These are phyloP conservation scores for Catunica adiposa DNA, from an alignment of 2,329 filamentous ascomycete genomes.

Conservation along the genomic window DNA sequence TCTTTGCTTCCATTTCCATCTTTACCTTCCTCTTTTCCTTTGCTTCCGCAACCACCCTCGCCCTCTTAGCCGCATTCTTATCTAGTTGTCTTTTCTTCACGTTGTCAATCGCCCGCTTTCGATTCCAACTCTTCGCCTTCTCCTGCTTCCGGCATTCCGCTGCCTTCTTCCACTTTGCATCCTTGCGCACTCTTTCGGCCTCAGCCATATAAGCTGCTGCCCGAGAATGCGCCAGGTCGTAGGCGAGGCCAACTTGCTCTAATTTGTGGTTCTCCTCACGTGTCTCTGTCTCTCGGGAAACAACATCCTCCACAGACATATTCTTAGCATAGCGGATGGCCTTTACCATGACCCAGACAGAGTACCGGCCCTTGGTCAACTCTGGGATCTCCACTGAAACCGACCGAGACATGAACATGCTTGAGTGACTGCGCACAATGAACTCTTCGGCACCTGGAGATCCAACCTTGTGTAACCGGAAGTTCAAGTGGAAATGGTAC, in stretches of 20 bases:
- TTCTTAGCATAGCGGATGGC: constrained; percentile 29
- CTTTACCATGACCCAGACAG: constrained; percentile 38
- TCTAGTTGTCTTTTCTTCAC: constrained; percentile 28
- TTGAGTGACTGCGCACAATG: constrained; percentile 40
- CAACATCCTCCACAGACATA: constrained; percentile 37
- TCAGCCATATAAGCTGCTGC: constrained; percentile 35
- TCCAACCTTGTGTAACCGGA: constrained; percentile 29
- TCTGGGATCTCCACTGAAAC: constrained; percentile 41
- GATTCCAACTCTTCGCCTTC: constrained; percentile 31
- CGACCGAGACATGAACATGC: constrained; percentile 41
- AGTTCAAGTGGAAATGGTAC: constrained; percentile 35
- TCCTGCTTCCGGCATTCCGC: constrained; percentile 16
- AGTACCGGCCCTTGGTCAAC: constrained; percentile 39
- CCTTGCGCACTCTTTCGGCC: constrained; percentile 31
- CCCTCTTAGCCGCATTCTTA: constrained; percentile 23
- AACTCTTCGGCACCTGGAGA: constrained; percentile 32
- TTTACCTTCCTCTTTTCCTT: background rate
- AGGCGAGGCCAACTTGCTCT: constrained; percentile 39
- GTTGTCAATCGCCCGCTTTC: constrained; percentile 28
- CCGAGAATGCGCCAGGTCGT: constrained; percentile 44
- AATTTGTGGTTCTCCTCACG: constrained; percentile 38
- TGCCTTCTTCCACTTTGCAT: no score
- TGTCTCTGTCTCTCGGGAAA: constrained; percentile 32
- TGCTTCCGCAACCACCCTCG: background rate
- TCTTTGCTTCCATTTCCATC: constrained; percentile 16